Percentiles rank a stretch among this genome's conserved stretches.
These are phyloP conservation scores for Termitomyces titanicus DNA, from an alignment of 768 basidiomycete genomes.

Conservation along the genomic window DNA sequence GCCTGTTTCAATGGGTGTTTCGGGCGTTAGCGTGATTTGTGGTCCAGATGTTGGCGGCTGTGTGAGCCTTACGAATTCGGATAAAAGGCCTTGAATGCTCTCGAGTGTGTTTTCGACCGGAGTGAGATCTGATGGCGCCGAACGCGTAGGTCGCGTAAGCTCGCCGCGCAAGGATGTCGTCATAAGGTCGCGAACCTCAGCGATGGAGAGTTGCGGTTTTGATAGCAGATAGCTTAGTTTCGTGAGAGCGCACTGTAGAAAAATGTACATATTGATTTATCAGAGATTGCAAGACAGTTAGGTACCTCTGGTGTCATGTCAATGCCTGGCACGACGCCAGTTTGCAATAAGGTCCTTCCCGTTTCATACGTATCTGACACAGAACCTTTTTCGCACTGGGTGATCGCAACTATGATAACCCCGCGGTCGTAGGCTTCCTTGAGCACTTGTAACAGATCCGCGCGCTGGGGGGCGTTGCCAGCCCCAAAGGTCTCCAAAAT, in stretches of 20 bases:
- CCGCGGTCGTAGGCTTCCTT: conserved; percentile 81
- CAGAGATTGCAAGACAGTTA: background rate
- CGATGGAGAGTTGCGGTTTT: conserved; percentile 68
- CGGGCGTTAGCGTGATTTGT: conserved; percentile 33
- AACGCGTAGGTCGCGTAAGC: conserved; percentile 55
- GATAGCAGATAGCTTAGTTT: conserved; percentile 90
- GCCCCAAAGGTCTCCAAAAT: conserved; percentile 91
- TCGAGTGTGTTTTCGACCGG: conserved; percentile 48
- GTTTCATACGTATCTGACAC: conserved; percentile 85
- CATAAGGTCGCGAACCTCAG: conserved; percentile 73
- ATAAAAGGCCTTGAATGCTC: conserved; percentile 60
- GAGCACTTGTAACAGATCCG: conserved; percentile 72
- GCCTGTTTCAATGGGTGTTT: conserved; percentile 30
- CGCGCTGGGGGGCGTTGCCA: conserved; percentile 85
- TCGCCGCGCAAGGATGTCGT: conserved; percentile 84
- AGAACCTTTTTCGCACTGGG: conserved; percentile 84
- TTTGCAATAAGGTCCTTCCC: conserved; percentile 61
- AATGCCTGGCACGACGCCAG: conserved; percentile 79
- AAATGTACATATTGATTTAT: background rate
- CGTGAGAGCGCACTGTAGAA: conserved; percentile 73
- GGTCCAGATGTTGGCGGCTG: conserved; percentile 32
- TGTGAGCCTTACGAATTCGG: conserved; percentile 66
- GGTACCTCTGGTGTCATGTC: conserved; percentile 96
- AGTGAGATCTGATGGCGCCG: conserved; percentile 39
- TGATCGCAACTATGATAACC: conserved; percentile 86